Percentiles rank a stretch among this genome's conserved stretches.
These are phyloP conservation scores for Calycina marina DNA, from an alignment of 2,329 filamentous ascomycete genomes.

Conservation along the genomic window DNA sequence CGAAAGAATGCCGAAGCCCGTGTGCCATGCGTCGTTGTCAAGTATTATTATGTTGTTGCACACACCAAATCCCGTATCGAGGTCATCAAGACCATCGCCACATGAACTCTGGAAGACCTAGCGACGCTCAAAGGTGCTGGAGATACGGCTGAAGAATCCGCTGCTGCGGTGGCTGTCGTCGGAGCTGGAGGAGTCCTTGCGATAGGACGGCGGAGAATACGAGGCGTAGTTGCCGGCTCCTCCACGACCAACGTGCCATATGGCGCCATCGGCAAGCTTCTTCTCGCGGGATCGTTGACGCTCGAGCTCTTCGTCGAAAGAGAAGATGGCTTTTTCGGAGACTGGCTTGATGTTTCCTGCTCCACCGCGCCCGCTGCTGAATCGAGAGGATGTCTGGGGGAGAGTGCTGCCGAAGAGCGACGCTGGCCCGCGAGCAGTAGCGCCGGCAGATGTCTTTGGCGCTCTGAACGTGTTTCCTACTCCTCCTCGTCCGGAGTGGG, in stretches of 20 bases:
- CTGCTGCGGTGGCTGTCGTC: slow-evolving; percentile 7
- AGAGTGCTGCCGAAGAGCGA: slow-evolving; percentile 16
- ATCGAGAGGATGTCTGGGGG: slow-evolving; percentile 15
- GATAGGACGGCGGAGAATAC: slow-evolving; percentile 4
- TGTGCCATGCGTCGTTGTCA: too few species aligned
- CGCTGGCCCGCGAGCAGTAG: slow-evolving; percentile 17
- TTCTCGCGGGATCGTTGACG: slow-evolving; percentile 17
- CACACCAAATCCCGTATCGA: too few species aligned
- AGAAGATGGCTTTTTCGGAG: slow-evolving; percentile 19
- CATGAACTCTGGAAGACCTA: too few species aligned
- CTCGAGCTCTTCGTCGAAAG: slow-evolving; percentile 22
- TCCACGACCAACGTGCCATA: slow-evolving; percentile 20
- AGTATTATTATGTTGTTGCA: too few species aligned
- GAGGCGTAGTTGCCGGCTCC: slow-evolving; percentile 19
- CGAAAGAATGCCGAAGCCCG: too few species aligned
- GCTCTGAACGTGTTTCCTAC: slow-evolving; percentile 22
- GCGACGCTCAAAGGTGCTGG: too few species aligned
- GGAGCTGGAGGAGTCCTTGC: slow-evolving; percentile 17
- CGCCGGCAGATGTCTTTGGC: slow-evolving; percentile 14
- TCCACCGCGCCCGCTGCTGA: slow-evolving; percentile 20
- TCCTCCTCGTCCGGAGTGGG: slow-evolving; percentile 20
- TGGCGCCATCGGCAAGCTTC: slow-evolving; percentile 13
- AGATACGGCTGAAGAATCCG: slow-evolving; percentile 14
- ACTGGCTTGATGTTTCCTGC: slow-evolving; percentile 21
- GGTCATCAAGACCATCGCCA: too few species aligned